Conservation (phyloP, 768 basidiomycete species). For the Scleroderma citrinum region DNA sequence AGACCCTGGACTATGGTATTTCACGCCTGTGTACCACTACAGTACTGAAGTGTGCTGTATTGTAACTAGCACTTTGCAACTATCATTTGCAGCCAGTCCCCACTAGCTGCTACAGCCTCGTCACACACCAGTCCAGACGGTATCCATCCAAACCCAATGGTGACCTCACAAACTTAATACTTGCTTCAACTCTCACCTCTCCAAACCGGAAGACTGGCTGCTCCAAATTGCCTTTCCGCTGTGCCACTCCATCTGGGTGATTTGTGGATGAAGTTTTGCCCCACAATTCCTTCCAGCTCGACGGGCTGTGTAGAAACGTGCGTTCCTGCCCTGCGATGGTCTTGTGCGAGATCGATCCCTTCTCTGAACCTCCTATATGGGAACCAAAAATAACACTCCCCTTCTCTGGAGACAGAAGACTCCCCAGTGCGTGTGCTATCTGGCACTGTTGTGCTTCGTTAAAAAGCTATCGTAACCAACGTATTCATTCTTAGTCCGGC, state of each 20-base stretch:
- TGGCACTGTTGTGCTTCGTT: conserved; percentile 18
- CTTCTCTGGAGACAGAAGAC: conserved; percentile 21
- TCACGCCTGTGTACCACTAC: too few species aligned
- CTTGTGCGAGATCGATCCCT: conserved; percentile 3
- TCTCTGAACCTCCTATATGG: conserved; percentile 15
- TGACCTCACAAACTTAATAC: not conserved
- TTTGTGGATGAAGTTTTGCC: conserved; percentile 2
- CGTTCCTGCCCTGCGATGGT: conserved; percentile 1
- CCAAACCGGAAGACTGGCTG: conserved; percentile 16
- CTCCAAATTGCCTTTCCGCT: not conserved
- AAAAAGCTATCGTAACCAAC: conserved; percentile 19
- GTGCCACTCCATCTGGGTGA: not conserved
- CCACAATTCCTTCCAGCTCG: too few species aligned
- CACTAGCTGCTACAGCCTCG: too few species aligned
- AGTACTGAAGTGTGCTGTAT: too few species aligned
- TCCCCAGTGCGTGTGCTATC: conserved; percentile 20
- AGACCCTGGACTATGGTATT: too few species aligned
- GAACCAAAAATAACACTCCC: conserved; percentile 28
- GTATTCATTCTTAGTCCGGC: not conserved
- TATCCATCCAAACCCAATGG: not conserved
- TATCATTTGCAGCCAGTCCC: too few species aligned
- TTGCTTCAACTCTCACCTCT: not conserved
- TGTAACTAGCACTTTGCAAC: too few species aligned
- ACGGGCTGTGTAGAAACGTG: conserved; percentile 21
- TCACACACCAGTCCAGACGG: not conserved